A percentile compares a stretch with the other conserved stretches of the same genome.
Evolutionary conservation across 768 basidiomycete genomes (phyloP).

Genomic region (Panaeolus cyanescens): DNA sequence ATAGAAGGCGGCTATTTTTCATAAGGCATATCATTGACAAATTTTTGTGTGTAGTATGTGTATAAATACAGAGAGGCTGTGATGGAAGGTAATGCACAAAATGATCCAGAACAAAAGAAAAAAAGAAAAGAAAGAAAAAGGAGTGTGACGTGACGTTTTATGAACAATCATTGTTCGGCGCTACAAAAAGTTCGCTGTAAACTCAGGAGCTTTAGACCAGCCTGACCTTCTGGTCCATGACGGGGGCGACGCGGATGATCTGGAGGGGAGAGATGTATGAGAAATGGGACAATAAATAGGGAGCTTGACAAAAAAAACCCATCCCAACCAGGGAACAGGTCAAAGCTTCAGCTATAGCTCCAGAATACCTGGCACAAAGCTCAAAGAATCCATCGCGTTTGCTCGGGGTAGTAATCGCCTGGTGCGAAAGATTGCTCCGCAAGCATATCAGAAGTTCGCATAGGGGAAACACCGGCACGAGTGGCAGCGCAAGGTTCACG

Average conservation of each 20-base stretch:
- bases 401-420: constrained; percentile 30
- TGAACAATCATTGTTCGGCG: neutral
- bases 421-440: constrained; percentile 20
- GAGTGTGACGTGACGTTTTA: neutral
- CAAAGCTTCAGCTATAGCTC: constrained; percentile 11
- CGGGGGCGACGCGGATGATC: constrained; percentile 21
- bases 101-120: neutral
- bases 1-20: neutral
- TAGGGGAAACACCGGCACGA: constrained; percentile 5
- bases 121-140: constrained; percentile 2
- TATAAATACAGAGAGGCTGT: constrained; percentile 7
- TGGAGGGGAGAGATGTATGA: constrained; percentile 15
- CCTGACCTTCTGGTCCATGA: constrained; percentile 28
- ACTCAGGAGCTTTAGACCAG: constrained; percentile 17
- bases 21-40: neutral
- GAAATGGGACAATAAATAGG: constrained; percentile 10
- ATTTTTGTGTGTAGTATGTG: neutral
- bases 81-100: neutral
- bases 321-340: constrained; percentile 10
- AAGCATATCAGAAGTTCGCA: constrained; percentile 11
- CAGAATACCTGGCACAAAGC: neutral
- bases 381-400: constrained; percentile 39
- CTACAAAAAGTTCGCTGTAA: neutral
- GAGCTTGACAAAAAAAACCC: neutral
- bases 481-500: constrained; percentile 4